Evolutionary conservation across 148 eudicot genomes (phyloP), one percentile per base, ranked within the genome.

Genomic region (Rhododendron williamsianum): DNA sequence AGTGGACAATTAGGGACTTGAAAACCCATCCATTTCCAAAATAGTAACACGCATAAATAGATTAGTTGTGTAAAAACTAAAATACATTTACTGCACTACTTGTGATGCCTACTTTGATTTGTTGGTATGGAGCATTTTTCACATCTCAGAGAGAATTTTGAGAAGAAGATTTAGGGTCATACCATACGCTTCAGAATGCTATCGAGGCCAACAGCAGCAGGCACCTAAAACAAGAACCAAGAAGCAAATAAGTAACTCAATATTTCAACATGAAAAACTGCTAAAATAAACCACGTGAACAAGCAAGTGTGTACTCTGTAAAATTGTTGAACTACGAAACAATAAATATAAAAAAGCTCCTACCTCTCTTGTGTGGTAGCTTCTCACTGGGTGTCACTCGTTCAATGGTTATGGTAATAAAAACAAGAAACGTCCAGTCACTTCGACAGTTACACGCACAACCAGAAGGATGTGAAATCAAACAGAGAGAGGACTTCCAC

Each of bases 151-250:
- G 25, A 49, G 21, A 48, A 35, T 16, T 49, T 71, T 9, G 36
- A 67, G 21, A 83, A 60, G 81, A 76, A 63, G 82, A 76, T 25
- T 49, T 8, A 74, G 85, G 67, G 71, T 21, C 87, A 82, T 91
- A 97, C 99, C 98, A 91, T 94, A 89, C 91, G 92, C 85, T 88
- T 81, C 89, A 95, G 82, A 84, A 92, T 96, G 89, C 92, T 89
- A 85, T 94, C 96, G 79, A 96, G 92, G 84, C 97, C 99, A 85
- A 81, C 91, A 82, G 94, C 91, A 81, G 99, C 97, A 89, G 93
- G 72, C 43, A 96, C 99, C 99, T 96, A 85, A 51, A 86, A 87
- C 30, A 81, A 84, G 84, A 49, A 46, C 46, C 48, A 73, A 65
- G 67, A 83, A 45, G 21, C 54, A 49, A 74, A 85, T 11, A 41